Conservation (phyloP, 176 grass and related monocot genomes). For the Musa troglodytarum region DNA sequence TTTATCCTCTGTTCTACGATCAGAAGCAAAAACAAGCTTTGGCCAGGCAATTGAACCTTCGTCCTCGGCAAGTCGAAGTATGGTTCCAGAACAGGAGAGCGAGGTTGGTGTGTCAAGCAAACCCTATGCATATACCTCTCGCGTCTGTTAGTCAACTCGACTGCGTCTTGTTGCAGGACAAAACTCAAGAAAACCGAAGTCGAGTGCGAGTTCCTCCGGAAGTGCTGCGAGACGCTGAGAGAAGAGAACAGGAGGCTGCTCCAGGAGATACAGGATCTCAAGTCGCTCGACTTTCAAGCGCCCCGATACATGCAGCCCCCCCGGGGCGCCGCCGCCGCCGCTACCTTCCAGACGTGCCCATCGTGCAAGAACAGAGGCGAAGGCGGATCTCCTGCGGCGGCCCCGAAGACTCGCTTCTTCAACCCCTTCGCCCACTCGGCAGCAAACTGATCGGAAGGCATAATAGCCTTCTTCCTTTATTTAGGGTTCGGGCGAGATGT, state of each 20-base stretch:
- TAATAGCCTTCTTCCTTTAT: background rate
- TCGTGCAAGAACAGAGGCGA: conserved; percentile 2
- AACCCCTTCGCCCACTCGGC: conserved; percentile 1
- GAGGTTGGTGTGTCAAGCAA: conserved; percentile 13
- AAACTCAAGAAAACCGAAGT: conserved; percentile 98
- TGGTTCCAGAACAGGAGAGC: conserved; percentile 34
- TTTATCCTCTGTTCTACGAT: background rate
- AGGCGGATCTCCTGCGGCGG: background rate
- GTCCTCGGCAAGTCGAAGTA: conserved; percentile 21
- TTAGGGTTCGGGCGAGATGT: background rate
- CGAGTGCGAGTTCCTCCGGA: conserved; percentile 85
- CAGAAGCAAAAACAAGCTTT: conserved; percentile 22
- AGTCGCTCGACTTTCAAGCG: conserved; percentile 4
- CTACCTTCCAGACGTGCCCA: conserved; percentile 4
- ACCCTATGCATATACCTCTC: background rate
- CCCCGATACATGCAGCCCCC: background rate
- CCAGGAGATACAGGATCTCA: conserved; percentile 71
- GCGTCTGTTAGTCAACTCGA: background rate
- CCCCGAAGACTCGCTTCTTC: conserved; percentile 6
- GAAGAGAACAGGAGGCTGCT: conserved; percentile 88
- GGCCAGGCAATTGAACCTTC: conserved; percentile 12
- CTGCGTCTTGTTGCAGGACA: conserved; percentile 40
- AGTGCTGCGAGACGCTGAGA: conserved; percentile 75
- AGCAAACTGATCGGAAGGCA: background rate
- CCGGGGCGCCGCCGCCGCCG: background rate